A percentile compares a stretch with the other conserved stretches of the same genome.
These are phyloP conservation scores for Neofusicoccum ribis DNA, from an alignment of 2,329 filamentous ascomycete species.

Conservation along the genomic window DNA sequence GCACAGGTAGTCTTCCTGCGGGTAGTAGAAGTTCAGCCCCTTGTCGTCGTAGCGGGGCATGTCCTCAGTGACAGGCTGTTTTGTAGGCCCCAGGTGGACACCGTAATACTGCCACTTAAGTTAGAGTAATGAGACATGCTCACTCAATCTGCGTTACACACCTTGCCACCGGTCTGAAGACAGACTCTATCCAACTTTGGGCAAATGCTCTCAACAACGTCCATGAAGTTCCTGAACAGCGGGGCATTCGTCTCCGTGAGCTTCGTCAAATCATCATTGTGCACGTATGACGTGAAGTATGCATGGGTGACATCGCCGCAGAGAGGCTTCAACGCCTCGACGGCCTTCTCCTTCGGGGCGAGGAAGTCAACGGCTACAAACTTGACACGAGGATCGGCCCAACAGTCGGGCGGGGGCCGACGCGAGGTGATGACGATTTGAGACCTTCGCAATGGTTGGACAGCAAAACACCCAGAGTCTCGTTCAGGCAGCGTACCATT, in stretches of 20 bases:
- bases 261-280: conserved; percentile 31
- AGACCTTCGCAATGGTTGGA: background rate
- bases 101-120: conserved; percentile 19
- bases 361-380: conserved; percentile 38
- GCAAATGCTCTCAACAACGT: conserved; percentile 27
- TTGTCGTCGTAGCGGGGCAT: conserved; percentile 6
- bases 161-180: conserved; percentile 22
- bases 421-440: conserved; percentile 35
- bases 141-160: background rate
- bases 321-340: conserved; percentile 19
- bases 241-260: conserved; percentile 30
- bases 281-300: conserved; percentile 37
- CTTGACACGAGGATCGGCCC: conserved; percentile 31
- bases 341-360: background rate
- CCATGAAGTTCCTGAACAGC: conserved; percentile 37
- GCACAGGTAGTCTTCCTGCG: conserved; percentile 23
- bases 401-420: conserved; percentile 25
- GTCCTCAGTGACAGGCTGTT: conserved; percentile 20
- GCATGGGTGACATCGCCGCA: conserved; percentile 35
- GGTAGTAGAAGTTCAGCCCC: conserved; percentile 23
- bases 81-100: conserved; percentile 20
- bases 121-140: background rate
- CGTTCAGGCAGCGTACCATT: background rate
- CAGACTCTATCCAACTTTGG: conserved; percentile 28
- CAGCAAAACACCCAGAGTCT: background rate